These are phyloP conservation scores for Thalassiosira livingstoniorum DNA, from an alignment of 352 stramenopile genomes.

Conservation along the genomic window DNA sequence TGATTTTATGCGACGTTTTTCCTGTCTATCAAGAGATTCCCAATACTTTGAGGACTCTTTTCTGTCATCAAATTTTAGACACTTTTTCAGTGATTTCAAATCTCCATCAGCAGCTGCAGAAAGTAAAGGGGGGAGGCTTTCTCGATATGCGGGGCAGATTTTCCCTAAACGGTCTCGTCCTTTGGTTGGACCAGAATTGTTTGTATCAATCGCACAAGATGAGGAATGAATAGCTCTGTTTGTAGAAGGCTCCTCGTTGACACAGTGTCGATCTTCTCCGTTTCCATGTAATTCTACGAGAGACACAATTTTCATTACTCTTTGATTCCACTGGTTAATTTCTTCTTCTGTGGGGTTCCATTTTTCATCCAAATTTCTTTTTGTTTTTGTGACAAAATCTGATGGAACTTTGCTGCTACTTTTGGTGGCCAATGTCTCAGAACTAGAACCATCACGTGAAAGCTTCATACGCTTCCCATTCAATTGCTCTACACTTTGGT, in stretches of 20 bases:
- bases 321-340: slow-evolving; percentile 30
- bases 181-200: slow-evolving; percentile 13
- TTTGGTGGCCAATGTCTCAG: background rate
- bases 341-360: slow-evolving; percentile 57
- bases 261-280: background rate
- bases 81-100: slow-evolving; percentile 26
- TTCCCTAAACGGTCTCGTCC: slow-evolving; percentile 59
- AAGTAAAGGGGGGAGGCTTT: slow-evolving; percentile 63
- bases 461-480: slow-evolving; percentile 42
- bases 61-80: slow-evolving; percentile 32
- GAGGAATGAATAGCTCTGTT: background rate
- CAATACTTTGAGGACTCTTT: slow-evolving; percentile 1
- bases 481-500: slow-evolving; percentile 21
- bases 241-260: background rate
- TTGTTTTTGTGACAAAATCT: slow-evolving; percentile 65
- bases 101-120: slow-evolving; percentile 53
- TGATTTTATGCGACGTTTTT: slow-evolving; percentile 24
- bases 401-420: too few species aligned
- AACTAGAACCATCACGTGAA: slow-evolving; percentile 1
- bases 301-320: background rate
- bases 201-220: background rate
- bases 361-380: slow-evolving; percentile 72
- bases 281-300: background rate
- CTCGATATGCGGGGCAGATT: slow-evolving; percentile 60
- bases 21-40: background rate